phyloP scores from a whole-genome alignment of 2,329 filamentous ascomycete genomes.

The Neofusicoccum sp. region DNA sequence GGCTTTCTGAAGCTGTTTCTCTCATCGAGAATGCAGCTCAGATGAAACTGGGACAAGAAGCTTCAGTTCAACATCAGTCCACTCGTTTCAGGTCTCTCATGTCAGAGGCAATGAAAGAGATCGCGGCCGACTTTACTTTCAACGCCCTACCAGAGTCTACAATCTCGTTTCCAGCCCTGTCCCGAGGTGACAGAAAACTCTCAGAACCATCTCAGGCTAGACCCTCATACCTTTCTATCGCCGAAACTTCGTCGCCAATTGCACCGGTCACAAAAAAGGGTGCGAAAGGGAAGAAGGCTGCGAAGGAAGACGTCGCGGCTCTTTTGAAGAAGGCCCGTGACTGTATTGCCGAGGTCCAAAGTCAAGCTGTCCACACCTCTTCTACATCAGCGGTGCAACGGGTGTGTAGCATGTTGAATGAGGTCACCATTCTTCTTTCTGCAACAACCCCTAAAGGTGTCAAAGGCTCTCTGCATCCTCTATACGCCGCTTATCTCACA shows the following conservation, averaged over 20 bases:
- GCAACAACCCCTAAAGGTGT: constrained; percentile 35
- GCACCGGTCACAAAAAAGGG: constrained; percentile 7
- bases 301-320: constrained; percentile 54
- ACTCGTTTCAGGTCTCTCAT: constrained; percentile 69
- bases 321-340: constrained; percentile 68
- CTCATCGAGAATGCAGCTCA: constrained; percentile 32
- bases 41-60: constrained; percentile 39
- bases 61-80: constrained; percentile 56
- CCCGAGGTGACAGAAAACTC: constrained; percentile 30
- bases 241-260: constrained; percentile 25
- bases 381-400: constrained; percentile 60
- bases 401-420: constrained; percentile 38
- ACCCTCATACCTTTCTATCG: constrained; percentile 15
- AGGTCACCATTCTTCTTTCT: constrained; percentile 43
- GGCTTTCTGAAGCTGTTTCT: constrained; percentile 33
- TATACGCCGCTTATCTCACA: constrained; percentile 43
- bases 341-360: constrained; percentile 65
- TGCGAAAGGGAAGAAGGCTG: constrained; percentile 19
- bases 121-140: constrained; percentile 80
- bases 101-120: constrained; percentile 69
- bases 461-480: constrained; percentile 39
- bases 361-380: constrained; percentile 55
- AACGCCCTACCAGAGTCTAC: constrained; percentile 92
- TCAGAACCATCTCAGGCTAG: constrained; percentile 27
- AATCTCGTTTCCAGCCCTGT: constrained; percentile 77